Evolutionary conservation across 306 rosid species (phyloP).

Genomic region (Lablab purpureus): DNA sequence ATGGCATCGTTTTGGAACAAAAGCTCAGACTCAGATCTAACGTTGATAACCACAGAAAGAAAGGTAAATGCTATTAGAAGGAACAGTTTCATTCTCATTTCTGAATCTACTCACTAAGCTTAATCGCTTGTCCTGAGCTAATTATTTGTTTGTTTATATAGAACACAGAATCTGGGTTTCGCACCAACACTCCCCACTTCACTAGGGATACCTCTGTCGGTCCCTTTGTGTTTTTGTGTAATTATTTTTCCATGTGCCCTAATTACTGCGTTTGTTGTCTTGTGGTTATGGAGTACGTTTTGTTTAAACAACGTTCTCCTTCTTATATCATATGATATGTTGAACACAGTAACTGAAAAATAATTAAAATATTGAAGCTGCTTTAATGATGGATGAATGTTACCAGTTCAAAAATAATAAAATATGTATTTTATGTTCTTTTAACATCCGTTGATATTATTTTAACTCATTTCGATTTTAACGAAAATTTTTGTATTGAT

Average conservation of each 20-base stretch:
- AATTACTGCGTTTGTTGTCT: background rate
- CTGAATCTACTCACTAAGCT: too few relatives aligned
- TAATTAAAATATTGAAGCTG: background rate
- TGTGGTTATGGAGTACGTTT: background rate
- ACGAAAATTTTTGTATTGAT: too few relatives aligned
- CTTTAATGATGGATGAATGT: background rate
- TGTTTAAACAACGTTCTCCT: background rate
- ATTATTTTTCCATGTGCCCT: background rate
- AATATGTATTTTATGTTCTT: too few relatives aligned
- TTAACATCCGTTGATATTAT: too few relatives aligned
- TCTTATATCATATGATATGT: background rate
- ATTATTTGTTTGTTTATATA: background rate
- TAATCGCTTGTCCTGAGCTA: background rate
- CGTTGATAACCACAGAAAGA: conserved; percentile 43
- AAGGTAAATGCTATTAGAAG: conserved; percentile 18
- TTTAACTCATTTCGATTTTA: too few relatives aligned
- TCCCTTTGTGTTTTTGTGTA: background rate
- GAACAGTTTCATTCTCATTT: conserved; percentile 48
- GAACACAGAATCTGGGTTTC: background rate
- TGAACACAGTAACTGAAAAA: too few relatives aligned
- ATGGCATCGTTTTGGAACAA: conserved; percentile 47
- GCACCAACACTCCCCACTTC: background rate
- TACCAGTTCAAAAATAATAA: too few relatives aligned
- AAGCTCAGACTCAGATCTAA: conserved; percentile 30
- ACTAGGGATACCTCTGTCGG: conserved; percentile 1